phyloP scores from a whole-genome alignment of 2,329 filamentous ascomycete genomes.

The Cercospora zeina region DNA sequence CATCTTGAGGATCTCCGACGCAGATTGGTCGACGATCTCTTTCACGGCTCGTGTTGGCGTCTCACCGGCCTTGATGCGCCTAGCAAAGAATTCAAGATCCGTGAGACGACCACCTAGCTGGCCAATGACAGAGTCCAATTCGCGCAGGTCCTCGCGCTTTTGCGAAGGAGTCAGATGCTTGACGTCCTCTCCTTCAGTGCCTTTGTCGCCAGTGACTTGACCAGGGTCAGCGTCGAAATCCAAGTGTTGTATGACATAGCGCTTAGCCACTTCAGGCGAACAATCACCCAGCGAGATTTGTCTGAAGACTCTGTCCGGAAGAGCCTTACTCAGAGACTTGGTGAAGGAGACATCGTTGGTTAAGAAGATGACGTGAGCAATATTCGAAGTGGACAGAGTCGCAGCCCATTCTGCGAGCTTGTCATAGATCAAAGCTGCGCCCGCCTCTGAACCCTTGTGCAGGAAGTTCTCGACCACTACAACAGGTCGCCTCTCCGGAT shows the following conservation, averaged over 20 bases:
- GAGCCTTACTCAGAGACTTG: constrained; percentile 79
- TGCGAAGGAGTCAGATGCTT: constrained; percentile 51
- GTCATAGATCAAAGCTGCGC: constrained; percentile 51
- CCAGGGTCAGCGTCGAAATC: constrained; percentile 49
- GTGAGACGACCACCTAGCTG: constrained; percentile 88
- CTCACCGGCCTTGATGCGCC: constrained; percentile 83
- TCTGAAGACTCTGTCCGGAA: constrained; percentile 89
- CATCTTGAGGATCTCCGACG: constrained; percentile 89
- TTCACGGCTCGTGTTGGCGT: constrained; percentile 75
- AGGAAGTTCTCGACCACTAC: constrained; percentile 91
- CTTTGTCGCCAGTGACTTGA: constrained; percentile 40
- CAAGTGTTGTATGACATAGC: constrained; percentile 83
- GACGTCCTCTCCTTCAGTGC: constrained; percentile 42
- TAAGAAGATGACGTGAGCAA: constrained; percentile 92
- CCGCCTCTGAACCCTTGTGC: constrained; percentile 62
- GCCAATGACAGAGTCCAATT: constrained; percentile 79
- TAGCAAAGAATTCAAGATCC: constrained; percentile 90
- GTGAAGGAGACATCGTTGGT: constrained; percentile 86
- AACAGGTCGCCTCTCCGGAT: constrained; percentile 78
- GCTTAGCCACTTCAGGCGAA: constrained; percentile 77
- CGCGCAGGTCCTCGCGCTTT: constrained; percentile 59
- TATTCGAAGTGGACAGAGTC: constrained; percentile 76
- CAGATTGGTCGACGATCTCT: constrained; percentile 85
- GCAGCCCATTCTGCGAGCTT: constrained; percentile 80
- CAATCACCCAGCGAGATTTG: constrained; percentile 84